Conservation (phyloP, 2,329 filamentous ascomycete genomes). For the Nemania bipapillata region DNA sequence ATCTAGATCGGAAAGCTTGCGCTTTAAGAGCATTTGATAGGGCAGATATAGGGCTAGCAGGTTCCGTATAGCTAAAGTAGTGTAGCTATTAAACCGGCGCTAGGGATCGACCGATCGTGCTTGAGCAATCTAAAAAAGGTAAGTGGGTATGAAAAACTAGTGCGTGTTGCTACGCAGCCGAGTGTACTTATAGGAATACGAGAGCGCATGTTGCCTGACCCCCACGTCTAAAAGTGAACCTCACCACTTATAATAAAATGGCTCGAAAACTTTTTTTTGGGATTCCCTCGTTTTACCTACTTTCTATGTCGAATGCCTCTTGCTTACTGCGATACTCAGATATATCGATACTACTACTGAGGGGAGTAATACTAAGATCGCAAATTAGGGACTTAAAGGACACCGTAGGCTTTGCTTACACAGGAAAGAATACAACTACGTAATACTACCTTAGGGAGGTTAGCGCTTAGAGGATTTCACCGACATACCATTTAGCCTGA, state of each 20-base stretch:
- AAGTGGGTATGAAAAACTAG: slow-evolving; percentile 40
- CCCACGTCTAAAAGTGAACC: slow-evolving; percentile 4
- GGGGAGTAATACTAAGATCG: not conserved
- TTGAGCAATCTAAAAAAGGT: slow-evolving; percentile 40
- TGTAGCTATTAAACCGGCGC: not conserved
- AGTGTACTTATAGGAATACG: slow-evolving; percentile 44
- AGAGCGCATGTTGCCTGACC: slow-evolving; percentile 25
- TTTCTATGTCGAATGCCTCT: not conserved
- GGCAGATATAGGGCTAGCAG: slow-evolving; percentile 8
- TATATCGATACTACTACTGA: not conserved
- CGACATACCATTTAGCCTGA: not conserved
- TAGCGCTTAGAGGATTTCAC: not conserved
- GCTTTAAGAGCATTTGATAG: slow-evolving; percentile 6
- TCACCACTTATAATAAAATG: not conserved
- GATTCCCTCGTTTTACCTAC: not conserved
- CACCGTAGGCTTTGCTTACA: not conserved
- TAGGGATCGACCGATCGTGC: slow-evolving; percentile 44
- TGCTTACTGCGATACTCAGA: not conserved
- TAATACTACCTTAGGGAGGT: not conserved
- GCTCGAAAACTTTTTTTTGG: not conserved
- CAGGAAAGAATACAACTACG: not conserved
- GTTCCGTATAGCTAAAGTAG: not conserved
- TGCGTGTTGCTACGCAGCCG: slow-evolving; percentile 32
- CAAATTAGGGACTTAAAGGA: not conserved
- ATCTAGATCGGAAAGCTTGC: not conserved